Evolutionary conservation across 169 alveolate genomes (phyloP).

Genomic region (Eimeria praecox): DNA sequence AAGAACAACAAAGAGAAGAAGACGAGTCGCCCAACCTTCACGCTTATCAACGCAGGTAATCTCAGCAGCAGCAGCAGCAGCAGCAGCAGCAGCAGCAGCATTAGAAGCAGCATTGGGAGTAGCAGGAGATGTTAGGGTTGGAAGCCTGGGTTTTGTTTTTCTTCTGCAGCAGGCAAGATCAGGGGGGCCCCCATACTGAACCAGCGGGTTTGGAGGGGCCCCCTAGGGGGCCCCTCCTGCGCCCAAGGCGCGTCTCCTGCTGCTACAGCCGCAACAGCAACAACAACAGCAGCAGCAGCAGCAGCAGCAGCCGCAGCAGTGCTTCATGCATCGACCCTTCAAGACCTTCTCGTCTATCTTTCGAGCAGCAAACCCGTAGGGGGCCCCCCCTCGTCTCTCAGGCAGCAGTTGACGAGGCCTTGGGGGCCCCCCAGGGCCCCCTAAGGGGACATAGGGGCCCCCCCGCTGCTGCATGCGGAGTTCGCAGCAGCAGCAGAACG

Average conservation of each 20-base stretch:
- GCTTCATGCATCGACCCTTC: background rate
- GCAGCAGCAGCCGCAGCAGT: conserved; percentile 10
- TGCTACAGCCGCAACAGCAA: background rate
- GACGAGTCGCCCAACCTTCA: too few species aligned
- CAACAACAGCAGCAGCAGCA: background rate
- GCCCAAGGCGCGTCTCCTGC: background rate
- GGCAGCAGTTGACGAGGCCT: background rate
- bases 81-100: too few species aligned
- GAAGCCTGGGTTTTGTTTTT: too few species aligned
- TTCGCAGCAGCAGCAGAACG: background rate
- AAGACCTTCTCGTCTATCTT: background rate
- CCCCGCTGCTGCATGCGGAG: background rate
- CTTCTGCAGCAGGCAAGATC: too few species aligned
- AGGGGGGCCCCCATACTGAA: background rate
- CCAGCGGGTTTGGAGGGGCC: background rate
- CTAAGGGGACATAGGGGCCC: background rate
- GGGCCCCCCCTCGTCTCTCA: background rate
- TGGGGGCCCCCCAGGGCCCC: background rate
- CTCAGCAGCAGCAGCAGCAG: too few species aligned
- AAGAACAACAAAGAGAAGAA: too few species aligned
- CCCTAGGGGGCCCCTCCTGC: background rate
- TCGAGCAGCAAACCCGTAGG: background rate
- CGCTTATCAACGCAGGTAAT: too few species aligned
- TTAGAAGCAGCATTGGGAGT: too few species aligned
- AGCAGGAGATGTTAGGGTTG: too few species aligned